Percentiles rank a stretch among this genome's conserved stretches.
Evolutionary conservation across 495 filamentous ascomycete species (phyloP).

Genomic region (Pseudevernia furfuracea): DNA sequence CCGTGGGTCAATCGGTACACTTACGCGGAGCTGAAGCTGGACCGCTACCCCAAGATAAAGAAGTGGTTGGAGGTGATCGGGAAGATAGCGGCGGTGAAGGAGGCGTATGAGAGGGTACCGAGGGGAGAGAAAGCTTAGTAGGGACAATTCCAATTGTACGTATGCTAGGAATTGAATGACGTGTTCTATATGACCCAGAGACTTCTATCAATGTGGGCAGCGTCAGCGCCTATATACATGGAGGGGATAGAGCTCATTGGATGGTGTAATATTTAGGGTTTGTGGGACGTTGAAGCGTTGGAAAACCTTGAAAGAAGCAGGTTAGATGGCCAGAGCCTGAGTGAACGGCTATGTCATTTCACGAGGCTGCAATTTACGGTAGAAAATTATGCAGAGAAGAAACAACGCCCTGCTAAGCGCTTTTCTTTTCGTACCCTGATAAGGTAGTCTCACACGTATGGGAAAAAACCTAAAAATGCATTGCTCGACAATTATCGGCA

Average conservation of each 20-base stretch:
- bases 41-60: constrained; percentile 46
- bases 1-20: constrained; percentile 38
- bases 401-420: no score
- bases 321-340: not conserved
- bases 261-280: not conserved
- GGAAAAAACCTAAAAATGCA: no score
- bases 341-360: not conserved
- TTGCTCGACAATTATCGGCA: no score
- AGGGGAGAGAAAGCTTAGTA: constrained; percentile 20
- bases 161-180: not conserved
- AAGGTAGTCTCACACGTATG: no score
- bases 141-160: not conserved
- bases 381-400: no score
- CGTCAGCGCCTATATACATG: no score
- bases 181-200: no score
- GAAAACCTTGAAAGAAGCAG: not conserved
- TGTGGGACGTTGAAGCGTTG: not conserved
- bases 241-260: not conserved
- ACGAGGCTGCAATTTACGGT: no score
- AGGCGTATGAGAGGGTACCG: constrained; percentile 14
- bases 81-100: constrained; percentile 55
- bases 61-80: constrained; percentile 52
- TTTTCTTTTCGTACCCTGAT: no score
- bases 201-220: no score
- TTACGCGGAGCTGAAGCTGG: constrained; percentile 38